Evolutionary conservation across 129 eudicot genomes (phyloP).

Genomic region (Calendula officinalis): DNA sequence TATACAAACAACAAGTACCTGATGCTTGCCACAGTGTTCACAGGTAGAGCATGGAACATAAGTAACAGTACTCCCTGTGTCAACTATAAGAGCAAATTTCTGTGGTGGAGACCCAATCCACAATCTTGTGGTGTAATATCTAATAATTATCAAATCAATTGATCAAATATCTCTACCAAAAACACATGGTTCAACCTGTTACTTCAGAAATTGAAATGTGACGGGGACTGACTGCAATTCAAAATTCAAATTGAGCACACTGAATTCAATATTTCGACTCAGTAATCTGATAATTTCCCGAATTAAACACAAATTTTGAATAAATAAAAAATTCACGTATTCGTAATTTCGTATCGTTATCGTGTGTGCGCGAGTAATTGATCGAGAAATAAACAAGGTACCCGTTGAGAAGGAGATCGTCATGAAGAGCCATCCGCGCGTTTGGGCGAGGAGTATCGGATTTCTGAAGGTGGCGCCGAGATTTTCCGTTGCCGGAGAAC

Average conservation of each 20-base stretch:
- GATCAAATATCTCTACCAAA: too few relatives aligned
- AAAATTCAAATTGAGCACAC: too few relatives aligned
- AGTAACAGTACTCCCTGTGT: slow-evolving; percentile 93
- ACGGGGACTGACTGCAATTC: too few relatives aligned
- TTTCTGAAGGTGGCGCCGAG: slow-evolving; percentile 57
- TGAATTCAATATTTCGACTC: too few relatives aligned
- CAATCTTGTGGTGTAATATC: slow-evolving; percentile 86
- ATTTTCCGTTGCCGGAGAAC: slow-evolving; percentile 19
- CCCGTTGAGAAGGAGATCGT: slow-evolving; percentile 89
- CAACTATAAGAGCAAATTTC: slow-evolving; percentile 79
- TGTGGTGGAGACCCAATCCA: slow-evolving; percentile 88
- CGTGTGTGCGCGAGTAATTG: background rate
- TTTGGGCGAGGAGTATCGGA: slow-evolving; percentile 36
- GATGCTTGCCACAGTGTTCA: slow-evolving; percentile 91
- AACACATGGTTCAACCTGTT: too few relatives aligned
- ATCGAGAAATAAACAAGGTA: background rate
- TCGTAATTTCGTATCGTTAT: too few relatives aligned
- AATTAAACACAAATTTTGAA: too few relatives aligned
- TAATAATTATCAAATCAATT: slow-evolving; percentile 20
- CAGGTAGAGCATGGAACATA: slow-evolving; percentile 94
- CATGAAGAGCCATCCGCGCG: slow-evolving; percentile 91
- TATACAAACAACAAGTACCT: slow-evolving; percentile 39
- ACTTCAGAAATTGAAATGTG: too few relatives aligned
- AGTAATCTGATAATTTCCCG: too few relatives aligned
- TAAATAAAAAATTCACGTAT: too few relatives aligned